Conservation (phyloP, 352 stramenopile species). For the Phytophthora fragariae region DNA sequence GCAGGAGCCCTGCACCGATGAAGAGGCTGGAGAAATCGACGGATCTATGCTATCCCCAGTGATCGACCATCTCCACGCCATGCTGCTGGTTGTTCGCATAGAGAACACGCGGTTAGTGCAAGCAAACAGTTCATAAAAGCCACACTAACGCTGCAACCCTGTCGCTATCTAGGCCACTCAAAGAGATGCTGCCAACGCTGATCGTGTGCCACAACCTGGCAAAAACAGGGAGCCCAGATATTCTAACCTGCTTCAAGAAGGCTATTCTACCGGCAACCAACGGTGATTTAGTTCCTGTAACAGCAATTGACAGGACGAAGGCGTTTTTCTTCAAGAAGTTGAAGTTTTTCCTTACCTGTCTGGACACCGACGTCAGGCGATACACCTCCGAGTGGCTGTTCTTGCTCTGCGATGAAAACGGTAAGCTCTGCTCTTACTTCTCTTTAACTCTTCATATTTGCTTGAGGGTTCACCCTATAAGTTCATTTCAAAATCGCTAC, state of each 20-base stretch:
- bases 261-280: constrained; percentile 40
- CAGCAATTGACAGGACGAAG: constrained; percentile 13
- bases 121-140: neutral
- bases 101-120: constrained; percentile 61
- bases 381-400: constrained; percentile 80
- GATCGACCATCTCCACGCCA: constrained; percentile 56
- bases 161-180: constrained; percentile 34
- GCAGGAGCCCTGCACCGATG: constrained; percentile 32
- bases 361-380: constrained; percentile 74
- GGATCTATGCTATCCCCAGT: constrained; percentile 36
- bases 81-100: constrained; percentile 63
- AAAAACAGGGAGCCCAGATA: constrained; percentile 33
- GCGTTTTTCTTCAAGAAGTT: constrained; percentile 69
- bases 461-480: constrained; percentile 18
- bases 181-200: constrained; percentile 63
- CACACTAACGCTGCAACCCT: neutral
- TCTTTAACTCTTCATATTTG: constrained; percentile 10
- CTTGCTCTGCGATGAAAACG: constrained; percentile 76
- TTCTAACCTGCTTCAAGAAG: constrained; percentile 50
- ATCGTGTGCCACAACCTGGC: constrained; percentile 76
- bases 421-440: constrained; percentile 46
- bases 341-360: constrained; percentile 74
- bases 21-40: neutral
- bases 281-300: neutral
- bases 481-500: constrained; percentile 44